These are phyloP conservation scores for Phytophthora macrochlamydospora DNA, from an alignment of 352 stramenopile species.

Conservation along the genomic window DNA sequence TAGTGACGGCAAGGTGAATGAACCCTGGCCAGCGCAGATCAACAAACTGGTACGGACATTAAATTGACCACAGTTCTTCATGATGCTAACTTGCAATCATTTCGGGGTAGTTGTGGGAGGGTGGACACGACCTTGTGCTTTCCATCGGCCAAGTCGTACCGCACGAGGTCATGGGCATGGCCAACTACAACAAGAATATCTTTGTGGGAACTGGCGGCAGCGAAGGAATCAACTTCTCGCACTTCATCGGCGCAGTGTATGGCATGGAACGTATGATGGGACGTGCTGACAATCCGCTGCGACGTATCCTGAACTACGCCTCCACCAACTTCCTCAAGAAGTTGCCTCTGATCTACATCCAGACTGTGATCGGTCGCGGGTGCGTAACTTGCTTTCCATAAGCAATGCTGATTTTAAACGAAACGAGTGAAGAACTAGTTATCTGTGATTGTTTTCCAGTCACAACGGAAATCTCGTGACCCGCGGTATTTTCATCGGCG, in stretches of 20 bases:
- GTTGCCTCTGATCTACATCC: slow-evolving; percentile 95
- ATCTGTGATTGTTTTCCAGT: slow-evolving; percentile 24
- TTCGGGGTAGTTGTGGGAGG: slow-evolving; percentile 85
- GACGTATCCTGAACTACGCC: slow-evolving; percentile 96
- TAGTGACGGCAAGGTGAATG: slow-evolving; percentile 95
- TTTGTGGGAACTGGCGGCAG: slow-evolving; percentile 95
- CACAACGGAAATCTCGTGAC: slow-evolving; percentile 71
- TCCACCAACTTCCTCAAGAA: slow-evolving; percentile 91
- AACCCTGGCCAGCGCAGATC: slow-evolving; percentile 96
- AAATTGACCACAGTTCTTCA: background rate
- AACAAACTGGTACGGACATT: slow-evolving; percentile 90
- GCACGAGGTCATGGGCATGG: slow-evolving; percentile 98
- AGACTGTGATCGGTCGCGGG: slow-evolving; percentile 94
- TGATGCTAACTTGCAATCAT: background rate
- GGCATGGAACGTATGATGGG: slow-evolving; percentile 99
- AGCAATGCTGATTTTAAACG: slow-evolving; percentile 7
- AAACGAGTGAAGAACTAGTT: too few relatives aligned
- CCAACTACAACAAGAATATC: slow-evolving; percentile 99
- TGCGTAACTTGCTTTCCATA: slow-evolving; percentile 13
- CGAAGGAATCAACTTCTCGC: slow-evolving; percentile 97
- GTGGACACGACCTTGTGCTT: slow-evolving; percentile 92
- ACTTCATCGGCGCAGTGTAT: slow-evolving; percentile 98
- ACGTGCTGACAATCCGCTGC: slow-evolving; percentile 94
- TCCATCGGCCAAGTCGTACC: slow-evolving; percentile 98
- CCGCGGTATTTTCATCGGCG: slow-evolving; percentile 95